Conservation (phyloP, 257 asterid species). For the Leonotis leonurus region DNA sequence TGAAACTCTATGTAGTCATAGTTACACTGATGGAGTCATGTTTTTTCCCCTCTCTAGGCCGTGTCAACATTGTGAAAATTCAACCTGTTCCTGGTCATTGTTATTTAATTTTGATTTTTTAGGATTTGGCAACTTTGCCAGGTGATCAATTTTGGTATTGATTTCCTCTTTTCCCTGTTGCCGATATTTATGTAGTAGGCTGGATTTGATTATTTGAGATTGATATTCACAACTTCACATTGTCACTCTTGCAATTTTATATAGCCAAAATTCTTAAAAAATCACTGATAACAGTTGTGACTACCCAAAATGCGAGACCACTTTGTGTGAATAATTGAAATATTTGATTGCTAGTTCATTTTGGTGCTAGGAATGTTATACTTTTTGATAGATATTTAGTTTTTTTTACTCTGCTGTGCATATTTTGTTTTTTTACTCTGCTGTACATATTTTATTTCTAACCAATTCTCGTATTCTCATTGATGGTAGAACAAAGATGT, state of each 20-base stretch:
- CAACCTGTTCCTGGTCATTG: neutral
- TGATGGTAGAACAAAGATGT: slow-evolving; percentile 66
- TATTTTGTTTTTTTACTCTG: neutral
- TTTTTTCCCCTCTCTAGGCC: neutral
- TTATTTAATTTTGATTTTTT: neutral
- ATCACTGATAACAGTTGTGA: neutral
- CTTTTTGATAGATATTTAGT: neutral
- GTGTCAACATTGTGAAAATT: too few species aligned
- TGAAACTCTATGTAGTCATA: slow-evolving; percentile 35
- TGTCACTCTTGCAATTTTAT: slow-evolving; percentile 5
- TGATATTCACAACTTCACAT: neutral
- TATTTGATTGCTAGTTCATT: neutral
- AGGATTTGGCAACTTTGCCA: slow-evolving; percentile 35
- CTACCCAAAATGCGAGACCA: neutral
- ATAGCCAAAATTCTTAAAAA: slow-evolving; percentile 7
- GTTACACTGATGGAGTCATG: slow-evolving; percentile 42
- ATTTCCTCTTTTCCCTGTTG: slow-evolving; percentile 40
- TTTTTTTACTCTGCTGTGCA: neutral
- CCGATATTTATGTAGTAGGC: slow-evolving; percentile 24
- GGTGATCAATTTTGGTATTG: slow-evolving; percentile 20
- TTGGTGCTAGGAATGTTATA: neutral
- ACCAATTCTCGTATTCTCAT: neutral
- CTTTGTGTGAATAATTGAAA: neutral
- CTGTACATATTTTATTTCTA: neutral
- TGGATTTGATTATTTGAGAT: neutral